phyloP scores from a whole-genome alignment of 148 eudicot genomes.

The Silene uniflora region DNA sequence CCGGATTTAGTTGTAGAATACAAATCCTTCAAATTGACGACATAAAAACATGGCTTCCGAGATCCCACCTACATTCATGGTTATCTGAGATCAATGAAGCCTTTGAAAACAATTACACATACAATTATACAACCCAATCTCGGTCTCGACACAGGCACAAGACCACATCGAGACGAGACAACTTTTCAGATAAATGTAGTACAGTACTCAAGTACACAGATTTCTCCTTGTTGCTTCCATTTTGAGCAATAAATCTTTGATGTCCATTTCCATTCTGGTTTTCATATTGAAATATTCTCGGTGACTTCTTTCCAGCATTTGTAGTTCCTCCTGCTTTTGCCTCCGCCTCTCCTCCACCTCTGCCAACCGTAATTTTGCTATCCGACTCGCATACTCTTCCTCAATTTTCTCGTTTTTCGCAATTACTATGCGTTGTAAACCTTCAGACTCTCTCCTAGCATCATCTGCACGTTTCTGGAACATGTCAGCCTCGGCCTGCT shows the following conservation, averaged over 20 bases:
- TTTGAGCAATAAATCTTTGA: constrained; percentile 75
- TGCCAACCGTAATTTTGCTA: constrained; percentile 50
- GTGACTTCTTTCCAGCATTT: constrained; percentile 62
- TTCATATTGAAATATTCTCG: constrained; percentile 81
- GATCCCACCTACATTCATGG: too few relatives aligned
- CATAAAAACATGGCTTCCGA: too few relatives aligned
- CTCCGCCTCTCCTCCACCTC: constrained; percentile 71
- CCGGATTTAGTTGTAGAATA: not conserved
- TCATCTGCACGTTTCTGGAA: constrained; percentile 88
- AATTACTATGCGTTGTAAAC: constrained; percentile 57
- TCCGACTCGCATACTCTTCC: constrained; percentile 57
- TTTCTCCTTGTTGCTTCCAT: constrained; percentile 80
- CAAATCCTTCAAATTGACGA: not conserved
- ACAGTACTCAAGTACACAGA: constrained; percentile 34
- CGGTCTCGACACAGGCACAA: not conserved
- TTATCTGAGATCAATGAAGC: not conserved
- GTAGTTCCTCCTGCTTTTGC: constrained; percentile 67
- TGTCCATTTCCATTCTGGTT: constrained; percentile 80
- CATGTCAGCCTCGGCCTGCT: constrained; percentile 84
- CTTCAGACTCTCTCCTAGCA: constrained; percentile 87
- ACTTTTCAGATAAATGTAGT: not conserved
- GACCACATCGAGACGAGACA: not conserved
- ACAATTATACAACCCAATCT: not conserved
- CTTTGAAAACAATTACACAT: not conserved
- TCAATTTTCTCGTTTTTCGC: constrained; percentile 67